Conservation (phyloP, 345 rosid genomes). For the Lepidium africanum region DNA sequence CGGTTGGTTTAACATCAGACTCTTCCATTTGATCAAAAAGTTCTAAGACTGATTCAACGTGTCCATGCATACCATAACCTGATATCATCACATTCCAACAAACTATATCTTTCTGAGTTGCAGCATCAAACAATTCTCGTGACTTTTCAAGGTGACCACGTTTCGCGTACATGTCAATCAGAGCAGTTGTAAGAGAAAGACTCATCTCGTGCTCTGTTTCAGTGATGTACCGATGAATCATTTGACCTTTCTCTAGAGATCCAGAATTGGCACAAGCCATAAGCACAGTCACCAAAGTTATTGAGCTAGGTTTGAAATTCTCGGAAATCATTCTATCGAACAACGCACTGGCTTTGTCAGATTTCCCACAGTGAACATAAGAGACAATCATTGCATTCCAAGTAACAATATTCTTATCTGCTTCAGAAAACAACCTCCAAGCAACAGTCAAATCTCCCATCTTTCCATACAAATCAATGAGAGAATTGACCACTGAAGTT, state of each 20-base stretch:
- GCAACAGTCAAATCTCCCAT: constrained; percentile 37
- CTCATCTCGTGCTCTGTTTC: constrained; percentile 38
- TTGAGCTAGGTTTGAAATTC: constrained; percentile 37
- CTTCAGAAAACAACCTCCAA: constrained; percentile 35
- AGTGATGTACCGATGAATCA: constrained; percentile 41
- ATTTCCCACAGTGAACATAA: constrained; percentile 30
- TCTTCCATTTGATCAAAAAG: constrained; percentile 53
- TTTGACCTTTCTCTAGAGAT: constrained; percentile 43
- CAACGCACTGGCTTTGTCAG: constrained; percentile 40
- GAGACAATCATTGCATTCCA: constrained; percentile 60
- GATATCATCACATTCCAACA: constrained; percentile 72
- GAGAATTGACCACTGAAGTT: constrained; percentile 40
- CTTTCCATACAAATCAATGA: constrained; percentile 61
- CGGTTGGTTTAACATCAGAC: constrained; percentile 44
- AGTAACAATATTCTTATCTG: constrained; percentile 35
- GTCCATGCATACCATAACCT: constrained; percentile 59
- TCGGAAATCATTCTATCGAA: constrained; percentile 50
- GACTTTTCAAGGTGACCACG: constrained; percentile 55
- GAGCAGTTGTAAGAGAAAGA: constrained; percentile 49
- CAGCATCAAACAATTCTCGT: constrained; percentile 39
- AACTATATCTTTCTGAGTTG: constrained; percentile 42
- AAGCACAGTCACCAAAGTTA: constrained; percentile 48
- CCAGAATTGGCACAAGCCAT: constrained; percentile 63
- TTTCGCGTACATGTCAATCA: constrained; percentile 67
- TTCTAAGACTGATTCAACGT: constrained; percentile 42